Evolutionary conservation across 75 land plant species (phyloP), one percentile per base, ranked within the genome.

Genomic region (Picea glauca): DNA sequence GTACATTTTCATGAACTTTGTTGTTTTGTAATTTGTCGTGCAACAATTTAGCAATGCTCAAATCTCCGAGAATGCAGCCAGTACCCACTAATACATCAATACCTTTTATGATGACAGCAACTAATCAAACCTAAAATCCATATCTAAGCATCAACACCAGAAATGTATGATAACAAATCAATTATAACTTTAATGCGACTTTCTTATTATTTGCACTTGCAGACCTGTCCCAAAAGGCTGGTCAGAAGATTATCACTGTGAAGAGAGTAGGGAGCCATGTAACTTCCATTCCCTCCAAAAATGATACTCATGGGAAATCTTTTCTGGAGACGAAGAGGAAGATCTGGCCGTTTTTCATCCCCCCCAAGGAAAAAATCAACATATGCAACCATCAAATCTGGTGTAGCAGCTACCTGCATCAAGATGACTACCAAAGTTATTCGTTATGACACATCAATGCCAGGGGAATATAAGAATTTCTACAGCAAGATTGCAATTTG

Each of bases 261-360:
- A 76, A 97, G 98, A 46, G 81, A 75, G 82, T 93, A 93, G 62
- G 96, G 91, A 83, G 96, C 90, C 98, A 97, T 95, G 80, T 95
- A 97, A 76, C 96, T 95, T 70, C 98, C 99, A 88, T 94, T 90
- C 50, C 99, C 99, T 13, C 98, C 99, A 84, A 94, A 95, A 38
- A 93, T 79, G 26, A 97, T 76, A 46, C 82, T 78, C 85, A 97
- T 82, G 17, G 99, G 98, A 74, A 91, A 80, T 82, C 96, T 87
- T 80, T 97, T 91, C 63, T 88, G 87, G 59, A 97, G 91, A 21
- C 80, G 85, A 75, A 95, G 95, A 72, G 99, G 99, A 54, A 97
- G 91, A 79, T 97, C 99, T 73, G 86, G 85, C 72, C 96, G 89
- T 82, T 97, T 97, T 78, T 97, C 99, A 89, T 97, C 99, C 57